A percentile compares a stretch with the other conserved stretches of the same genome.
phyloP scores from a whole-genome alignment of 2,329 filamentous ascomycete species.

The Fusarium falciforme region DNA sequence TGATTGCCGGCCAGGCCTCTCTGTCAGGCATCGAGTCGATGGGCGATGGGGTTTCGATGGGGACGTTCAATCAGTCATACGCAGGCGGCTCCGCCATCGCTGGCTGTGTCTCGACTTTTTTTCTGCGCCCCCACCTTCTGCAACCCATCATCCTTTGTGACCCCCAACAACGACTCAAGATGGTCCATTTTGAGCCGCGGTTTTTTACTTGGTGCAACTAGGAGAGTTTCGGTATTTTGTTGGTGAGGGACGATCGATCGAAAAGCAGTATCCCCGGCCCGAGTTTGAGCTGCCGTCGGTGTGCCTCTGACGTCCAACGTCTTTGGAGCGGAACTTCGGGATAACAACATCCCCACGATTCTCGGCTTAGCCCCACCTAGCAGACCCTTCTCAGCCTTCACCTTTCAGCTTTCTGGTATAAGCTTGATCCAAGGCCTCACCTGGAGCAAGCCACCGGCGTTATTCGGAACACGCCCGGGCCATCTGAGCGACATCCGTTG shows the following conservation, averaged over 20 bases:
- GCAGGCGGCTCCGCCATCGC: conserved; percentile 20
- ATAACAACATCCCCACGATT: conserved; percentile 25
- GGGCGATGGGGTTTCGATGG: not conserved
- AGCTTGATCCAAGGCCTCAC: conserved; percentile 20
- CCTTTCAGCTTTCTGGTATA: not conserved
- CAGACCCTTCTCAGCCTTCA: conserved; percentile 19
- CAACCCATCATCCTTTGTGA: not conserved
- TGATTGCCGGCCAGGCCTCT: conserved; percentile 17
- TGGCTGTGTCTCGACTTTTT: not conserved
- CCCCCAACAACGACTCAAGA: conserved; percentile 6
- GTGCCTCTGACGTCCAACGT: not conserved
- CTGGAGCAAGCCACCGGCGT: conserved; percentile 26
- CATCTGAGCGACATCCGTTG: conserved; percentile 28
- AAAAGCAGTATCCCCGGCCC: not conserved
- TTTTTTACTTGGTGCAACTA: conserved; percentile 2
- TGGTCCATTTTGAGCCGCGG: conserved; percentile 1
- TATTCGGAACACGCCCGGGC: conserved; percentile 30
- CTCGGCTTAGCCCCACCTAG: conserved; percentile 15
- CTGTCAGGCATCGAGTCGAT: conserved; percentile 17
- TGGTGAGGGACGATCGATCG: not conserved
- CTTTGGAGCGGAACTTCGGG: conserved; percentile 13
- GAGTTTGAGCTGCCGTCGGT: conserved; percentile 2
- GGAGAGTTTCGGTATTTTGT: conserved; percentile 9
- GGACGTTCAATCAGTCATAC: conserved; percentile 29
- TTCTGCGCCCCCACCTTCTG: conserved; percentile 12